Percentiles rank a stretch among this genome's conserved stretches.
Conservation (phyloP, 1,284 basidiomycete genomes). For the Ceratorhiza oryzae-sativae region DNA sequence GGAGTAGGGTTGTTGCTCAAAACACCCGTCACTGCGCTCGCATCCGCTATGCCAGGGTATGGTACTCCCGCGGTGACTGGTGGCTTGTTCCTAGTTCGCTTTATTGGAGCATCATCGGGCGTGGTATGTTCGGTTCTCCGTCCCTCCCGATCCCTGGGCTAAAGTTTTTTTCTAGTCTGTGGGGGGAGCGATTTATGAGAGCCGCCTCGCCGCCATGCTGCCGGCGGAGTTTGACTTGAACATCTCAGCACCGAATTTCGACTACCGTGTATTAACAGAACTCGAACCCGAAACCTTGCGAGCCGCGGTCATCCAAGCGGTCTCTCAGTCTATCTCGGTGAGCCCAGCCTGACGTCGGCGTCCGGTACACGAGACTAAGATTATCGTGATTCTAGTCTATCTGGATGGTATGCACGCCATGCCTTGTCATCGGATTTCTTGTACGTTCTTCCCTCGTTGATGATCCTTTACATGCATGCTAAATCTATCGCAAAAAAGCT, state of each 20-base stretch:
- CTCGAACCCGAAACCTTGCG: conserved; percentile 47
- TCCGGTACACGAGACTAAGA: conserved; percentile 10
- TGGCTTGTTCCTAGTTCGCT: conserved; percentile 82
- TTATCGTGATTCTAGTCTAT: conserved; percentile 55
- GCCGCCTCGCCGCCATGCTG: conserved; percentile 57
- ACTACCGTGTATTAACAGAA: conserved; percentile 60
- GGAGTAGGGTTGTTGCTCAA: conserved; percentile 83
- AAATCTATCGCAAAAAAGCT: conserved; percentile 35
- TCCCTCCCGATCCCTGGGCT: conserved; percentile 12
- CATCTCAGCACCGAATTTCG: conserved; percentile 57
- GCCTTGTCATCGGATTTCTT: conserved; percentile 47
- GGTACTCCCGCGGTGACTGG: conserved; percentile 79
- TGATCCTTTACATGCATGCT: conserved; percentile 9
- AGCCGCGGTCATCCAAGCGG: conserved; percentile 38
- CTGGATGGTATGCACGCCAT: conserved; percentile 68
- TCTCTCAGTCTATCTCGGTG: conserved; percentile 44
- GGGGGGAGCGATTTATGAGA: conserved; percentile 75
- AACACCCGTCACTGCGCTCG: conserved; percentile 79
- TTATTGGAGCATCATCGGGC: conserved; percentile 80
- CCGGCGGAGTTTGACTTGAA: conserved; percentile 57
- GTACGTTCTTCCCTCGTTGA: conserved; percentile 25
- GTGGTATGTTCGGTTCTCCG: conserved; percentile 58
- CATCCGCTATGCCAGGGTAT: conserved; percentile 63
- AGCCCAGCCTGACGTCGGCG: conserved; percentile 4
- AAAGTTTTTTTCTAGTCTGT: conserved; percentile 60